Conservation (phyloP, 352 stramenopile genomes). For the Phytophthora capsici region DNA sequence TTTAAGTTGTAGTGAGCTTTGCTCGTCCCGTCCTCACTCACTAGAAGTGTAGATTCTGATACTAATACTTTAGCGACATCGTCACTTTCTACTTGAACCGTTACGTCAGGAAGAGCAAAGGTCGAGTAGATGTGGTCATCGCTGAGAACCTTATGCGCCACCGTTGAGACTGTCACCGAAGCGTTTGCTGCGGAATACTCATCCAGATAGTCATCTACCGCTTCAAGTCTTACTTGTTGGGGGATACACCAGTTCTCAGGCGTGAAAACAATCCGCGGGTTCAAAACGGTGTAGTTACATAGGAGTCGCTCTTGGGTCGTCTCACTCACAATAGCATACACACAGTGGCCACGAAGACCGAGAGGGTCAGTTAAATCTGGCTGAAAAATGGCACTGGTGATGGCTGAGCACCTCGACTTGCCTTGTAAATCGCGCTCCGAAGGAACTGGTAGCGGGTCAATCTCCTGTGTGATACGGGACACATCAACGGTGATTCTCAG, state of each 20-base stretch:
- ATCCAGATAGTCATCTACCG: conserved; percentile 71
- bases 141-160: conserved; percentile 68
- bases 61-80: conserved; percentile 69
- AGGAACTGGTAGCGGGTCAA: conserved; percentile 60
- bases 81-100: conserved; percentile 63
- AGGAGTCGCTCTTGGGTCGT: conserved; percentile 75
- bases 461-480: conserved; percentile 64
- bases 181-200: conserved; percentile 48
- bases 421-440: conserved; percentile 56
- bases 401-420: conserved; percentile 51
- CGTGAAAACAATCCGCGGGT: conserved; percentile 80
- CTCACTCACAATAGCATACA: conserved; percentile 70
- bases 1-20: conserved; percentile 55
- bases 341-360: conserved; percentile 57
- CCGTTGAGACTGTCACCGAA: conserved; percentile 62
- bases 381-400: conserved; percentile 58
- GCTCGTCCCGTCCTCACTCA: conserved; percentile 60
- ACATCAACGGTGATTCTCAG: conserved; percentile 67
- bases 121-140: conserved; percentile 71
- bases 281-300: conserved; percentile 78
- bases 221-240: conserved; percentile 51
- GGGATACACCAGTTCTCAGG: conserved; percentile 73
- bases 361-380: conserved; percentile 55
- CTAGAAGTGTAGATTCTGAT: conserved; percentile 55
- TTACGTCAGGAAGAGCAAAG: conserved; percentile 43